Base-by-base conservation (phyloP, 78 protist species). In the Dictyostelium intermedium region DNA sequence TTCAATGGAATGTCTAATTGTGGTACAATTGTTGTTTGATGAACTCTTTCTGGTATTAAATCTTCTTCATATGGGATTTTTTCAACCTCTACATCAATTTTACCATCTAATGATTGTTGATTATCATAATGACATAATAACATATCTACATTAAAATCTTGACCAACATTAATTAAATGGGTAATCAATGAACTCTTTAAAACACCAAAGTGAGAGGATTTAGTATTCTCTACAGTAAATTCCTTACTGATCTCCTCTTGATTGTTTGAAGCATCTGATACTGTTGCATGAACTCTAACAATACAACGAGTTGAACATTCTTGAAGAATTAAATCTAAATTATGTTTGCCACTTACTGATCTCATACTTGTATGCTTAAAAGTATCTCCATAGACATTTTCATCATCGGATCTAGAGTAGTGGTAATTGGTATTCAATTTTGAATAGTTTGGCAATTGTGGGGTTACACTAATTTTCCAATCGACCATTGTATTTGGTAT, bases 401-500 rank as follows among this genome's bases (percentile, higher is more conserved):
- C 56, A 30, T 0, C 27, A 2, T 84, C 32, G 14, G 13, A n/a
- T 30, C 25, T 9, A 20, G 1, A n/a, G 45, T 34, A 23, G 18
- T 47, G 3, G 23, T 69, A 47, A 13, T n/a, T n/a, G 2, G 1
- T 20, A 25, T 14, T 9, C 18, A 41, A 78, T 6, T 10, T 14
- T 5, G 35, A 27, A 13, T 5, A 5, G 25, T 4, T 30, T 37
- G 80, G 70, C 8, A 1, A 0, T 37, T 7, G 5, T 5, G 37
- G 39, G 2, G n/a, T 7, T 11, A 70, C 69, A 6, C 16, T 1
- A 4, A 84, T 61, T 7, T 10, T 78, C 86, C 85, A 87, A 27
- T 87, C 79, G 5, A 87, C 93, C 4, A 25, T 87, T 35, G 93
- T 87, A 32, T 79, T 63, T n/a, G 81, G 56, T 39, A 87, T n/a